phyloP scores from a whole-genome alignment of 306 rosid species.

The Cucumis cinereus region DNA sequence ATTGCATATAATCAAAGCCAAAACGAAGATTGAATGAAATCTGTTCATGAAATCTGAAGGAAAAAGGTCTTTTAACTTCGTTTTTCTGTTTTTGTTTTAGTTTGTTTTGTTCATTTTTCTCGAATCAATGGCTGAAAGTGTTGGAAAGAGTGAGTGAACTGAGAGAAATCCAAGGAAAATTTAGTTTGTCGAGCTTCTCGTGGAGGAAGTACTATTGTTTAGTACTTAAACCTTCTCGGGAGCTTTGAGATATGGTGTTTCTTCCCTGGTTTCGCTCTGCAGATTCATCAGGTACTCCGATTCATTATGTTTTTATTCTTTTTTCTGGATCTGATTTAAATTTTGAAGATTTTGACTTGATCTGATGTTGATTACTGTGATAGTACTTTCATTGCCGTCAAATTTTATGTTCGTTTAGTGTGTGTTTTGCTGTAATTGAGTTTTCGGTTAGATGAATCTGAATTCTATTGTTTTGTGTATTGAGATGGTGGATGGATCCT shows the following conservation, averaged over 20 bases:
- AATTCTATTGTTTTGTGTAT: not conserved
- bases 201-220: not conserved
- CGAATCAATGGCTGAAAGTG: not conserved
- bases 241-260: constrained; percentile 5
- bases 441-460: not conserved
- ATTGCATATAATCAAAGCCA: not conserved
- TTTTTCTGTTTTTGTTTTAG: not conserved
- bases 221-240: constrained; percentile 5
- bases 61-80: not conserved
- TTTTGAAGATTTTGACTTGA: not conserved
- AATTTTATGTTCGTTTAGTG: not conserved
- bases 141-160: not conserved
- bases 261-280: not conserved
- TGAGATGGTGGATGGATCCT: not conserved
- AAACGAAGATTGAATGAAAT: not conserved
- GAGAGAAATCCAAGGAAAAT: not conserved
- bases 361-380: constrained; percentile 4
- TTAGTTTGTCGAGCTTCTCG: not conserved
- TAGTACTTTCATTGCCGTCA: not conserved
- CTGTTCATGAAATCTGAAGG: not conserved
- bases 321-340: not conserved
- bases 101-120: not conserved
- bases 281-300: constrained; percentile 4
- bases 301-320: not conserved
- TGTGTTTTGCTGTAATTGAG: not conserved